A percentile compares a stretch with the other conserved stretches of the same genome.
phyloP scores from a whole-genome alignment of 1,284 basidiomycete genomes.

The Leccinum pseudoinsigne region DNA sequence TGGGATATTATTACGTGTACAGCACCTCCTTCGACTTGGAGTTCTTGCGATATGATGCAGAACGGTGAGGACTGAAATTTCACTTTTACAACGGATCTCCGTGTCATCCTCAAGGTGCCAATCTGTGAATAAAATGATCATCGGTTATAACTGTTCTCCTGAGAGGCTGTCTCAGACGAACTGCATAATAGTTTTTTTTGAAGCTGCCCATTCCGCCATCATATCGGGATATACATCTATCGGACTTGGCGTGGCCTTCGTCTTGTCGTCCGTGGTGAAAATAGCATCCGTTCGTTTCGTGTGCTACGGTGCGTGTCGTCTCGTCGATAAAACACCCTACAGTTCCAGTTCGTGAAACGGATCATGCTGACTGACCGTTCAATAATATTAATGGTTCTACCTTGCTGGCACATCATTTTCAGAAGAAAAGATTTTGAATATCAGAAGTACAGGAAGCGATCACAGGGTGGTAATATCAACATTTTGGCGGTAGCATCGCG shows the following conservation, averaged over 20 bases:
- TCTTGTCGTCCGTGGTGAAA: slow-evolving; percentile 3
- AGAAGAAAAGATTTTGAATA: too few relatives aligned
- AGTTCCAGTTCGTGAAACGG: neutral
- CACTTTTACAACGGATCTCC: neutral
- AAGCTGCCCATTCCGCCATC: slow-evolving; percentile 3
- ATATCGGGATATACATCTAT: slow-evolving; percentile 5
- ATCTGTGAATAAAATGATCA: too few relatives aligned
- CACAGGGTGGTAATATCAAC: neutral
- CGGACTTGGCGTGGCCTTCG: neutral
- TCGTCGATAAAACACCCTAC: neutral
- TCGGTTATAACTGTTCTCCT: too few relatives aligned
- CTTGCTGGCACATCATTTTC: too few relatives aligned
- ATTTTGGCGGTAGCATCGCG: too few relatives aligned
- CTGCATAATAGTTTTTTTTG: too few relatives aligned
- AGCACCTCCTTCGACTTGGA: too few relatives aligned
- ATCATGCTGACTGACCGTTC: neutral
- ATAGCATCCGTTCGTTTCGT: slow-evolving; percentile 7
- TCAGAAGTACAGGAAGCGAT: neutral
- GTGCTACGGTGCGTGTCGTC: neutral
- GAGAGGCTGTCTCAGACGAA: too few relatives aligned
- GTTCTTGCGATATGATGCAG: too few relatives aligned
- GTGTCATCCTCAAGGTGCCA: neutral
- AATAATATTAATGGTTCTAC: too few relatives aligned
- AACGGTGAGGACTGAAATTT: neutral
- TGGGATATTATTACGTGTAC: slow-evolving; percentile 25